Base-by-base conservation (phyloP, 768 basidiomycete genomes). In the Holtermannia corniformis region DNA sequence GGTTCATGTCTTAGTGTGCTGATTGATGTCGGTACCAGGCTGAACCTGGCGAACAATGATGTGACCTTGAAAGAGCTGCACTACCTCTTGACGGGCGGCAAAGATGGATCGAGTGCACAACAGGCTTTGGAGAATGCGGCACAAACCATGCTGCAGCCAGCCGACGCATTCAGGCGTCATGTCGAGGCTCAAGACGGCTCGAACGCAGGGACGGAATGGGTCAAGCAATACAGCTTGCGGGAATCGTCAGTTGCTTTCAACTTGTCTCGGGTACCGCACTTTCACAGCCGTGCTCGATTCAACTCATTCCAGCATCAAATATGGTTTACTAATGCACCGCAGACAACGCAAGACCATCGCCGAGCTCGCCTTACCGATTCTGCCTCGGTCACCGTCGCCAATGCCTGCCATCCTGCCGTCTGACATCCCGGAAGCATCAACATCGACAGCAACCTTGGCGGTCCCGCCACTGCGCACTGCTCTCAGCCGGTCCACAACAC, bases 341-440 rank as follows among this genome's bases (percentile, higher is more conserved):
- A 54, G 19, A 23, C 56, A 55, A 12, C 50, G 49, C 5, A 53
- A 60, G 2, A 47, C 53, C 21, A 63, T 64, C 14, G 14, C 32
- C 3, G 40, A 49, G 4, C 43, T 68, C 4, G 21, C 4, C 1
- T 28, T 68, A 22, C 67, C 67, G 3, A 12, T 41, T 1, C 23
- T 66, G n/a, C 65, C 67, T 14, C 52, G 54, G 10, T 65, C 65
- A n/a, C 63, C 67, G 5, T 61, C 64, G 19, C 43, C 56, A 1
- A 54, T 50, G n/a, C 51, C 52, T 2, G 61, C 62, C 7, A 49
- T 63, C 22, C 65, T 65, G 41, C 66, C 66, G 20, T 44, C 51
- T 7, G 42, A 44, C 14, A 13, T 28, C 4, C 26, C 49, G 2
- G 26, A 44, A 46, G 49, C 48, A 3, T 49, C 53, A 12, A 37